Percentiles rank a stretch among this genome's conserved stretches.
phyloP scores from a whole-genome alignment of 331 rosid species.

The Pyracantha coccinea region DNA sequence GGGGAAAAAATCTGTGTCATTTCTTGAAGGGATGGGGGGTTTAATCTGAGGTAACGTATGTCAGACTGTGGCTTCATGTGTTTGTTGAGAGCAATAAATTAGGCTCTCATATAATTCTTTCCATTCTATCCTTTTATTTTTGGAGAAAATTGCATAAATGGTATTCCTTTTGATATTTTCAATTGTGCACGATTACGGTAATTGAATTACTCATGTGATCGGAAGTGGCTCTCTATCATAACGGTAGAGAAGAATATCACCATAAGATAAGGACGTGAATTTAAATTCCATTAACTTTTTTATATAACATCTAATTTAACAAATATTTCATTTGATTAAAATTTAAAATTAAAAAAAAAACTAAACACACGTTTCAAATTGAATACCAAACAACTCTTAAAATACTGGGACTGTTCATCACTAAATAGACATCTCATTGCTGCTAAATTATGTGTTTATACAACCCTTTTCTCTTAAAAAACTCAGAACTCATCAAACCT shows the following conservation, averaged over 20 bases:
- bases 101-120: conserved; percentile 20
- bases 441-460: not conserved
- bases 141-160: not conserved
- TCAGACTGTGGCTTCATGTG: conserved; percentile 10
- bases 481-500: not conserved
- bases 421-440: no score
- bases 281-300: no score
- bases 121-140: not conserved
- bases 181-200: no score
- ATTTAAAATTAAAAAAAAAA: no score
- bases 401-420: no score
- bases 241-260: fast-evolving
- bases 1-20: not conserved
- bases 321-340: no score
- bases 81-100: conserved; percentile 34
- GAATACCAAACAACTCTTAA: not conserved
- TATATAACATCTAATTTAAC: no score
- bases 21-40: not conserved
- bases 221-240: no score
- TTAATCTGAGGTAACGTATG: not conserved
- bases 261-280: fast-evolving
- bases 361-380: no score
- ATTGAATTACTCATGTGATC: not conserved
- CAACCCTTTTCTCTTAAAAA: not conserved
- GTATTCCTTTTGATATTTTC: not conserved